Base-by-base conservation (phyloP, 1,139 yeast species). In the Arxiozyma slooffiae region DNA sequence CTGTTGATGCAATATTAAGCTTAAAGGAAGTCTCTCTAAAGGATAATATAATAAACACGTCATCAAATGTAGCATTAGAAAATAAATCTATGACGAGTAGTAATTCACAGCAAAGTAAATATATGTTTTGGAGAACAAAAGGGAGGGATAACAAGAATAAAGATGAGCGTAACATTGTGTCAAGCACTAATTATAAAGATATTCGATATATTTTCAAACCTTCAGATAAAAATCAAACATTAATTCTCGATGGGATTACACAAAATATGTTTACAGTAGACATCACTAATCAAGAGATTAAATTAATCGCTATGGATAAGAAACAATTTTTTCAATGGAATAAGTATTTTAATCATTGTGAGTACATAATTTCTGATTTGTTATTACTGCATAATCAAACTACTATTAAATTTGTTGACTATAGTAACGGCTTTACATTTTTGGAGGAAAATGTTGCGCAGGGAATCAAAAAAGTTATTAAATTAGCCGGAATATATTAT, bases 381-480 rank as follows among this genome's bases (percentile, higher is more conserved):
- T 50, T 64, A 7, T 41, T 62, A 14, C 43, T 60, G 16, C 45
- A 54, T 44, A 60, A 60, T 41, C 21, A 46, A 2, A 39, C 51
- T 14, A 44, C 49, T 9, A 17, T 63, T 5, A 48, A 55, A 34
- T 56, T 64, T 48, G 64, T 61, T 3, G 67, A 64, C 42, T 60
- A 52, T 46, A 51, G 54, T 37, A 54, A 58, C 49, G 67, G 67
- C 1, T 62, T 61, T 41, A 55, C 55, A 14, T 63, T 57, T 49
- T 46, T 60, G n/a, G 54, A 60, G 38, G 48, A 55, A 21, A 39
- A 46, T 4, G 47, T 61, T 18, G 49, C 53, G 6, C 59, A 61
- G 14, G 66, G 63, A 7, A 62, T 65, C 16, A 56, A 54, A 41
- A 30, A 52, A 22, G 56, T 63, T 5, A 45, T 52, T 18, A 50